Base-by-base conservation (phyloP, 805 yeast genomes). In the Ogataea henricii region DNA sequence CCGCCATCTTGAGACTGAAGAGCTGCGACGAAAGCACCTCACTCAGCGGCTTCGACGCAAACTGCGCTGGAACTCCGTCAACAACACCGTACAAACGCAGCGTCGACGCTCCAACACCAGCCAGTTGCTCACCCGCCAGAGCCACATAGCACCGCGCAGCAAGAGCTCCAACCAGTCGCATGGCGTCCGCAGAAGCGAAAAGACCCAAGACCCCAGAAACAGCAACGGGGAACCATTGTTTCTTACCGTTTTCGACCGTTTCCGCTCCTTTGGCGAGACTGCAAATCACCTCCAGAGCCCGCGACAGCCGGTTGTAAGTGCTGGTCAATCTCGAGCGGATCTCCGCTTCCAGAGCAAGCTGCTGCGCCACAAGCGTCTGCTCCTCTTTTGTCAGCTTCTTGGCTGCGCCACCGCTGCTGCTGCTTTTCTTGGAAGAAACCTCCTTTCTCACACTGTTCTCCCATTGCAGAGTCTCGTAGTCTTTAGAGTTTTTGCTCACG, bases 391-490 rank as follows among this genome's bases (percentile, higher is more conserved):
- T 76, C 34, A 84, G 70, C 59, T 86, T 87, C 66, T 77, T 83
- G 5, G 32, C 23, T n/a, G 62, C 56, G 2, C 45, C 30, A 12
- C 47, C n/a, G n/a, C n/a, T n/a, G n/a, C n/a, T n/a, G n/a, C n/a
- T 50, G 10, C 48, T 48, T 52, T 77, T 74, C 63, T 82, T 82
- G 1, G 85, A 83, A 30, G 85, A 83, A 30, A 90, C 72, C 59
- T 89, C 92, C 53, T 82, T 81, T 58, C 92, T 81, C 26, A 94
- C 77, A 43, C 79, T 78, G 56, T 85, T 90, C 62, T 94, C 99
- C 98, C 98, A 92, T 64, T 88, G 82, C 49, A 79, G 70, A 2
- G 91, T 86, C 58, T 86, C 96, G 58, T 89, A 89, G 59, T 90
- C 96, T 61, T 84, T 90, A 1, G 88, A 71, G 62, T 88, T 88